phyloP scores from a whole-genome alignment of 352 stramenopile genomes.

The Pythium guiyangense region DNA sequence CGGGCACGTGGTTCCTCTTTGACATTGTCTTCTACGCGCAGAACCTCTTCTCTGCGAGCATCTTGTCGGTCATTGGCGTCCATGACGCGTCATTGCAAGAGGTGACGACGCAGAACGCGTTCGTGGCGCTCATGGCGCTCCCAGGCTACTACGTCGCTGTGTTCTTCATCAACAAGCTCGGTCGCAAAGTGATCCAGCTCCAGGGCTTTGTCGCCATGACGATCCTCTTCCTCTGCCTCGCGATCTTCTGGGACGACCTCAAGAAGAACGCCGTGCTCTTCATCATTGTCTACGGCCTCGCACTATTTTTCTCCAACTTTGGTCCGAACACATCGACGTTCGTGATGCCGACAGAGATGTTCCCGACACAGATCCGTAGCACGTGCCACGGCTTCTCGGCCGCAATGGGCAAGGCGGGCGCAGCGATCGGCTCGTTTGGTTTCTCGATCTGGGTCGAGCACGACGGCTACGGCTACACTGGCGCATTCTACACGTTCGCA shows the following conservation, averaged over 20 bases:
- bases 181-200: slow-evolving; percentile 68
- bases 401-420: slow-evolving; percentile 83
- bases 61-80: slow-evolving; percentile 57
- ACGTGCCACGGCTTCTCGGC: slow-evolving; percentile 88
- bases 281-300: slow-evolving; percentile 66
- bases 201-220: slow-evolving; percentile 70
- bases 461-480: slow-evolving; percentile 47
- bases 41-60: slow-evolving; percentile 74
- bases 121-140: slow-evolving; percentile 64
- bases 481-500: slow-evolving; percentile 58
- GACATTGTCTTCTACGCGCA: slow-evolving; percentile 83
- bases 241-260: slow-evolving; percentile 58
- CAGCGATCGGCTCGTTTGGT: slow-evolving; percentile 59
- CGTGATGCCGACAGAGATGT: slow-evolving; percentile 88
- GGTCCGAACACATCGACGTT: slow-evolving; percentile 86
- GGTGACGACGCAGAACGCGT: slow-evolving; percentile 53
- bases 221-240: slow-evolving; percentile 54
- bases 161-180: slow-evolving; percentile 65
- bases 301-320: slow-evolving; percentile 86
- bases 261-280: slow-evolving; percentile 50
- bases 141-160: slow-evolving; percentile 81
- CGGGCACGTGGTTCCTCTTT: slow-evolving; percentile 83
- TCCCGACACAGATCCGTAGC: slow-evolving; percentile 78
- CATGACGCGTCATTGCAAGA: slow-evolving; percentile 38
- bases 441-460: slow-evolving; percentile 66